These are phyloP conservation scores for Aspergillus affinis DNA, from an alignment of 495 filamentous ascomycete species.

Conservation along the genomic window DNA sequence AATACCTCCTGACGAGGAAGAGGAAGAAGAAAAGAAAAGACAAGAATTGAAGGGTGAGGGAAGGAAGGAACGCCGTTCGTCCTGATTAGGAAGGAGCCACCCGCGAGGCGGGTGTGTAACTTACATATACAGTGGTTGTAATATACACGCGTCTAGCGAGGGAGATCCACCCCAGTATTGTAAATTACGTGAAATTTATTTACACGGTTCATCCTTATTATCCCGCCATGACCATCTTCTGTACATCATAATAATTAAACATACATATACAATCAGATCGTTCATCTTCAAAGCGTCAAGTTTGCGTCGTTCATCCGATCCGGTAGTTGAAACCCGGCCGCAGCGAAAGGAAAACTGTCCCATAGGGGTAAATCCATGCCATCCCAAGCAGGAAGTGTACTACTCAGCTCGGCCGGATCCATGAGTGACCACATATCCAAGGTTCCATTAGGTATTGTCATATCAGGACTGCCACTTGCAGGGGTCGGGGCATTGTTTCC, in stretches of 20 bases:
- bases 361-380: conserved; percentile 37
- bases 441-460: conserved; percentile 9
- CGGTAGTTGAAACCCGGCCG: background rate
- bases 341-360: conserved; percentile 36
- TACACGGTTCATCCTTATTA: background rate
- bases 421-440: conserved; percentile 22
- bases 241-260: conserved; percentile 6
- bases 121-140: too few species aligned
- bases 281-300: background rate
- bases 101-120: too few species aligned
- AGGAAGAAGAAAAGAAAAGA: background rate
- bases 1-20: too few species aligned
- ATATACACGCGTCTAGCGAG: too few species aligned
- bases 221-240: too few species aligned
- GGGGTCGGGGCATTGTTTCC: background rate
- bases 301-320: background rate
- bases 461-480: conserved; percentile 2
- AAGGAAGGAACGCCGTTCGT: too few species aligned
- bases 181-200: too few species aligned
- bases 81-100: too few species aligned
- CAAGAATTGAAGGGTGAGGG: too few species aligned
- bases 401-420: conserved; percentile 22
- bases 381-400: conserved; percentile 28
- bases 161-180: too few species aligned
- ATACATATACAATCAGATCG: background rate